A percentile compares a stretch with the other conserved stretches of the same genome.
These are phyloP conservation scores for Bondarzewia mesenterica DNA, from an alignment of 1,284 basidiomycete species.

Conservation along the genomic window DNA sequence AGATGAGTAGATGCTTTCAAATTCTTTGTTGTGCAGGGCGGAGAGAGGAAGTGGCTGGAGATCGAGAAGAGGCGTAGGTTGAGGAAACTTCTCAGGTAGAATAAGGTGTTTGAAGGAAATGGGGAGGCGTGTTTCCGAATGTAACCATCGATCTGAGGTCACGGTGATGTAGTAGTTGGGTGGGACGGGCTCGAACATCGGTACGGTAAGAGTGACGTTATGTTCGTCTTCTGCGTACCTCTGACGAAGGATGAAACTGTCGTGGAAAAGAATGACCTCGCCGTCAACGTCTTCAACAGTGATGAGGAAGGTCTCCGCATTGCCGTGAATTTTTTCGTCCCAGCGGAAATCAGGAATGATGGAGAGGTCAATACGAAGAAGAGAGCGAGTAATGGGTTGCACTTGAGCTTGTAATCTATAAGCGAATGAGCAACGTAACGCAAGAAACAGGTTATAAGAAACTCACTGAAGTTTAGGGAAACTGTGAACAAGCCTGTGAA, in stretches of 20 bases:
- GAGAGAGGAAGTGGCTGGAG: slow-evolving; percentile 87
- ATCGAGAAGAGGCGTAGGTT: slow-evolving; percentile 88
- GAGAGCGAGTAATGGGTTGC: slow-evolving; percentile 85
- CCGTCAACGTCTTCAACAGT: slow-evolving; percentile 97
- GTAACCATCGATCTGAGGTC: slow-evolving; percentile 93
- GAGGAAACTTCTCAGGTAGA: slow-evolving; percentile 94
- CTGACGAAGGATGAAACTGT: slow-evolving; percentile 86
- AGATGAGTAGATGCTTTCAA: slow-evolving; percentile 77
- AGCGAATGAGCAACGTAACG: slow-evolving; percentile 12
- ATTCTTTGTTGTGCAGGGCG: slow-evolving; percentile 88
- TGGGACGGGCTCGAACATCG: slow-evolving; percentile 94
- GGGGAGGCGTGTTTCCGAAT: slow-evolving; percentile 89
- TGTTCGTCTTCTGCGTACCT: slow-evolving; percentile 92
- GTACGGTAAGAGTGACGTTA: slow-evolving; percentile 89
- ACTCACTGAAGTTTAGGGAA: slow-evolving; percentile 92
- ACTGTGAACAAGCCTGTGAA: slow-evolving; percentile 92
- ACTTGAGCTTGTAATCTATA: slow-evolving; percentile 83
- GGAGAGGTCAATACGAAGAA: slow-evolving; percentile 83
- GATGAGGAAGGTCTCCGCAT: slow-evolving; percentile 86
- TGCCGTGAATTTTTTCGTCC: slow-evolving; percentile 92
- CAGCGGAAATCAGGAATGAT: slow-evolving; percentile 96
- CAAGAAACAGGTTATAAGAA: not conserved
- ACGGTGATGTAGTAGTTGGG: slow-evolving; percentile 98
- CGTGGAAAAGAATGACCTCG: slow-evolving; percentile 91
- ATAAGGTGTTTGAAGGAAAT: slow-evolving; percentile 98